phyloP scores from a whole-genome alignment of 2,329 filamentous ascomycete species.

The Rhexocercosporidium sp. region DNA sequence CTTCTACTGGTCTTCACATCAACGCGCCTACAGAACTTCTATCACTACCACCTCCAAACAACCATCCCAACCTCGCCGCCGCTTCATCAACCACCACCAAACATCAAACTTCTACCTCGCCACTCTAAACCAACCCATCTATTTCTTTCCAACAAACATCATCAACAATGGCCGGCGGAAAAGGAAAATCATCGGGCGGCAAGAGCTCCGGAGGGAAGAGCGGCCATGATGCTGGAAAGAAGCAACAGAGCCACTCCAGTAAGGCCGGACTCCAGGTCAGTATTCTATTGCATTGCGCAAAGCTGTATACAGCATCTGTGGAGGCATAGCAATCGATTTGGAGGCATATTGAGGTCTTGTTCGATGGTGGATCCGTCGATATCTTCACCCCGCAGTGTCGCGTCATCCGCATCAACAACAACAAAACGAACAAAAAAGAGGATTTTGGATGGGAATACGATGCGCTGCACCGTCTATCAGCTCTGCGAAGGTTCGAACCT shows the following conservation, averaged over 20 bases:
- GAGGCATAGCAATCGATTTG: slow-evolving; percentile 11
- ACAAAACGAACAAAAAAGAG: slow-evolving; percentile 10
- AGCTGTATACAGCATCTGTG: not conserved
- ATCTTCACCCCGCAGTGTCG: slow-evolving; percentile 39
- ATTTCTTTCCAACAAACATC: slow-evolving; percentile 17
- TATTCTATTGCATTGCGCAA: slow-evolving; percentile 39
- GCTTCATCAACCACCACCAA: slow-evolving; percentile 23
- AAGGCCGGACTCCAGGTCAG: slow-evolving; percentile 46
- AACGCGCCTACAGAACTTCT: slow-evolving; percentile 28
- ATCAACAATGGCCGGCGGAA: slow-evolving; percentile 43
- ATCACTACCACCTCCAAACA: slow-evolving; percentile 25
- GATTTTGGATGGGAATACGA: slow-evolving; percentile 7
- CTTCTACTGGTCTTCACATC: slow-evolving; percentile 23
- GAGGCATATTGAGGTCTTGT: slow-evolving; percentile 17
- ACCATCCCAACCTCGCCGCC: slow-evolving; percentile 33
- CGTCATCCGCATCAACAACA: slow-evolving; percentile 30
- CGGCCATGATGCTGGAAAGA: slow-evolving; percentile 43
- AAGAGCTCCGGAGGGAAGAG: slow-evolving; percentile 46
- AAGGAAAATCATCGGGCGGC: slow-evolving; percentile 45
- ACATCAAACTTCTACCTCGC: slow-evolving; percentile 28
- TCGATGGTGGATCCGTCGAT: slow-evolving; percentile 25
- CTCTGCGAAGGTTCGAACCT: slow-evolving; percentile 14
- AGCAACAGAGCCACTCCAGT: slow-evolving; percentile 45
- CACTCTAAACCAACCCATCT: slow-evolving; percentile 16
- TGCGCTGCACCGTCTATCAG: slow-evolving; percentile 5